Conservation (phyloP, 2,329 filamentous ascomycete species). For the Arthrinium phaeospermum region DNA sequence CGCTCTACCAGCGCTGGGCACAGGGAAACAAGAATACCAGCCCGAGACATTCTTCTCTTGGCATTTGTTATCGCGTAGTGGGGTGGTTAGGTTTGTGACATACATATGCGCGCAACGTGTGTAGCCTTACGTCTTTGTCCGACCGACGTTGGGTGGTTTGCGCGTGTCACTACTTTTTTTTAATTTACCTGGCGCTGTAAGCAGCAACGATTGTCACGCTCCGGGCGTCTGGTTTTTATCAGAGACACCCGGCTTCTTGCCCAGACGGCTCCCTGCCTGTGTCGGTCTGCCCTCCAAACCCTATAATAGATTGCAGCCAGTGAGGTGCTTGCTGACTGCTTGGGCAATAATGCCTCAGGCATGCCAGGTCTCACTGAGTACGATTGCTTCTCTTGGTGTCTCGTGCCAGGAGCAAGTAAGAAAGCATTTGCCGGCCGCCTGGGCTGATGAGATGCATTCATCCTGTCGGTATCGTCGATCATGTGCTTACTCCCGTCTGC, state of each 20-base stretch:
- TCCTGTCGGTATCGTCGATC: slow-evolving; percentile 3
- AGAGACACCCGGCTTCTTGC: neutral
- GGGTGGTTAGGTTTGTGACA: neutral
- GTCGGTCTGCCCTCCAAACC: neutral
- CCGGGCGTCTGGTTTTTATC: neutral
- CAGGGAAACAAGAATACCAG: neutral
- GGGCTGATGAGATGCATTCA: neutral
- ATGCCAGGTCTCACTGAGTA: neutral
- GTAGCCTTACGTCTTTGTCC: slow-evolving; percentile 2
- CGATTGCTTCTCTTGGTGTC: neutral
- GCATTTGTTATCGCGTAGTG: neutral
- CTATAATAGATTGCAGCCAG: neutral
- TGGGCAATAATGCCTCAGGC: neutral
- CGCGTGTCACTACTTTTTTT: neutral
- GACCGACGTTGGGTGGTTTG: neutral
- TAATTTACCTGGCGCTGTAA: neutral
- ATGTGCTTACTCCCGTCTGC: slow-evolving; percentile 10
- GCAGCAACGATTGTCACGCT: neutral
- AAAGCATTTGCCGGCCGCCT: neutral
- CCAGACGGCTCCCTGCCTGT: slow-evolving; percentile 4
- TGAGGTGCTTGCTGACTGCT: neutral
- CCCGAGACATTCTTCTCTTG: slow-evolving; percentile 7
- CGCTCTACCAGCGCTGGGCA: neutral
- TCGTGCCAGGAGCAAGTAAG: neutral
- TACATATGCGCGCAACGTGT: neutral